Evolutionary conservation across 169 alveolate genomes (phyloP).

Genomic region (Cytauxzoon felis): DNA sequence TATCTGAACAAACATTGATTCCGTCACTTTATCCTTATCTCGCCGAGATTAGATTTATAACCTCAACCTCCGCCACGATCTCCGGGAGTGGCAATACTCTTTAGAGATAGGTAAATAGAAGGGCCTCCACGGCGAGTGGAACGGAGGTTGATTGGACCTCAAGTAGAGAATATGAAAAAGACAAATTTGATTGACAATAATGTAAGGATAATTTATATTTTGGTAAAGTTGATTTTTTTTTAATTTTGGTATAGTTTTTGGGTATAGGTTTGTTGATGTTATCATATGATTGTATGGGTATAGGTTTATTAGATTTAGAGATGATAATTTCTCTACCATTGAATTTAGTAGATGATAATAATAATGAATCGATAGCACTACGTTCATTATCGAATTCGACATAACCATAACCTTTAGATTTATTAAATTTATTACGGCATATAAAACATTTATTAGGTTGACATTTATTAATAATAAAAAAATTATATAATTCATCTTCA

Average conservation of each 20-base stretch:
- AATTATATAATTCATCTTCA: constrained; percentile 31
- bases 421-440: constrained; percentile 42
- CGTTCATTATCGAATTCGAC: constrained; percentile 40
- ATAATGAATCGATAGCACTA: constrained; percentile 47
- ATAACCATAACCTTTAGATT: constrained; percentile 62
- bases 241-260: background rate
- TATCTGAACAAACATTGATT: no score
- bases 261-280: background rate
- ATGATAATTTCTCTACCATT: constrained; percentile 50
- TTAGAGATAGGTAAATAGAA: no score
- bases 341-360: constrained; percentile 25
- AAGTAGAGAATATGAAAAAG: no score
- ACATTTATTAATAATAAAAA: constrained; percentile 36
- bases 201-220: no score
- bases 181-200: no score
- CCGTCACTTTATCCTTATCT: no score
- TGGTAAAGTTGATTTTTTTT: no score
- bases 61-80: no score
- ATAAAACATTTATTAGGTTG: constrained; percentile 36
- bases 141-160: no score
- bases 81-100: no score
- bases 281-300: background rate
- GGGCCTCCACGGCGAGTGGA: no score
- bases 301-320: constrained; percentile 17
- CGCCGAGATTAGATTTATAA: no score